Evolutionary conservation across 371 early-diverging fungal genomes (phyloP), one percentile per base, ranked within the genome.

Genomic region (Mortierella sp.): DNA sequence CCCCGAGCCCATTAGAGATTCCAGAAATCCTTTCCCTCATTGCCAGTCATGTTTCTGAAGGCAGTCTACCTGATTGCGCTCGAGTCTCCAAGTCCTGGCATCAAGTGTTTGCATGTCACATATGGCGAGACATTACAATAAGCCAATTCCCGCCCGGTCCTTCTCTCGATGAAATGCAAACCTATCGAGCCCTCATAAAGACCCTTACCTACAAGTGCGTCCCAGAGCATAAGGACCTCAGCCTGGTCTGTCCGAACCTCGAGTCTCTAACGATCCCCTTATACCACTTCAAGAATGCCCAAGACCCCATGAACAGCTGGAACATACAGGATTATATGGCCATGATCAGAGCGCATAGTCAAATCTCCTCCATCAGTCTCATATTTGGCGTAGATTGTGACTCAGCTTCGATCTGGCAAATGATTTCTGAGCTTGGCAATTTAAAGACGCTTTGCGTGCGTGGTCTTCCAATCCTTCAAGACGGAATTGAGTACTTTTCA

Each of bases 1-100:
- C 28, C 3, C 28, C 24, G 1, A 55, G 47, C 18, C 64, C 64
- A 37, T 12, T 63, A 16, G 14, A 49, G 30, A 26, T 63, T 26
- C 64, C 64, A 26, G 64, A 63, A 51, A 49, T 63, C 32, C 64
- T 63, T 49, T 63, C 49, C 3, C 47, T 24, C 14, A 30, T 63
- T 47, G 49, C 64, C 49, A n/a, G 16, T 30, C 35, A 63, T 63
- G 28, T 63, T 28, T 37, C 49, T 14, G 12, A 22, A 39, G 18
- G 49, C 16, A 3, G 16, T 22, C 20, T 63, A 2, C 47, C 49
- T 18, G 10, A 26, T 16, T 63, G 64, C n/a, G 49, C 64, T 16
- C 51, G 24, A 3, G 64, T 63, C 51, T 45, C 64, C 32, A 63
- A 63, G 30, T 9, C 30, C 28, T 63, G 64, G 64, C 26, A 63